These are phyloP conservation scores for Wallacemonas sp. DNA, from an alignment of 208 protist genomes.

Conservation along the genomic window DNA sequence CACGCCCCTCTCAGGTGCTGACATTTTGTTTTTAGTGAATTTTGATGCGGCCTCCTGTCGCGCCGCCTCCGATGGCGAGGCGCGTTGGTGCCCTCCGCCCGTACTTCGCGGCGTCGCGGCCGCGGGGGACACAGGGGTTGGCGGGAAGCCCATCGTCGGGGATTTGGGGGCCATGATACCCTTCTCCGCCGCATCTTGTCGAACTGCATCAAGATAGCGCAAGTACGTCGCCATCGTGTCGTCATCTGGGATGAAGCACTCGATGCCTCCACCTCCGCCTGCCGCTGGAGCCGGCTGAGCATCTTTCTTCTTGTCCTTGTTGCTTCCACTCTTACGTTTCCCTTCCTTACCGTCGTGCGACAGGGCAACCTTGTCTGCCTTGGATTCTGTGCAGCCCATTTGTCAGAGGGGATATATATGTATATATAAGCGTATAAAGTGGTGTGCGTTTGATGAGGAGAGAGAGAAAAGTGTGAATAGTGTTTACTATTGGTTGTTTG, in stretches of 20 bases:
- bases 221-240: constrained; percentile 25
- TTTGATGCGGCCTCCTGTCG: too few relatives aligned
- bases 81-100: too few relatives aligned
- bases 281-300: background rate
- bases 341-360: background rate
- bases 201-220: constrained; percentile 24
- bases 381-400: constrained; percentile 35
- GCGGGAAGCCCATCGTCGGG: constrained; percentile 11
- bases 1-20: background rate
- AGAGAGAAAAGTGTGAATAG: background rate
- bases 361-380: constrained; percentile 8
- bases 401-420: too few relatives aligned
- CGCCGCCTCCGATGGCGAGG: too few relatives aligned
- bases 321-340: background rate
- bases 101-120: background rate
- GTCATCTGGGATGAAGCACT: constrained; percentile 26
- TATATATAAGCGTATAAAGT: too few relatives aligned
- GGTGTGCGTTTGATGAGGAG: too few relatives aligned
- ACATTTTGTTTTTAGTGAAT: too few relatives aligned
- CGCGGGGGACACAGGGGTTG: background rate
- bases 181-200: constrained; percentile 21
- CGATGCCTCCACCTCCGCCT: constrained; percentile 6
- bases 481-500: constrained; percentile 1
- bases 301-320: constrained; percentile 11
- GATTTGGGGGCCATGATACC: constrained; percentile 22